phyloP scores from a whole-genome alignment of 495 filamentous ascomycete species.

The Aspergillus taichungensis region DNA sequence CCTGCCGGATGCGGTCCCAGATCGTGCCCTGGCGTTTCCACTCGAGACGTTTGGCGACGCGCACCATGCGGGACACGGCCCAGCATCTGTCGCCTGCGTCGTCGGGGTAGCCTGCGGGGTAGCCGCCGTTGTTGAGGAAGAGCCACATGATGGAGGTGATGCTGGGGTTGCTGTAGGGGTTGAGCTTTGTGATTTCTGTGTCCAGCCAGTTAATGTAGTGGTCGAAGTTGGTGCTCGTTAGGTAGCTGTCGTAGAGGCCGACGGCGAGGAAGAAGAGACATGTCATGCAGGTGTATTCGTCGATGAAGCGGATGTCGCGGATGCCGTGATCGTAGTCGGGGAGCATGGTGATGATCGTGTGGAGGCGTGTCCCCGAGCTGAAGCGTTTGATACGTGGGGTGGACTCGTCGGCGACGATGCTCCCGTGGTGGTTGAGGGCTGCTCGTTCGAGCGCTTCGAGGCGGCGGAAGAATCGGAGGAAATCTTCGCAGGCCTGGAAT shows the following conservation, averaged over 20 bases:
- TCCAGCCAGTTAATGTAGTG: slow-evolving; percentile 16
- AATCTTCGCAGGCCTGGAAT: slow-evolving; percentile 19
- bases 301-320: slow-evolving; percentile 22
- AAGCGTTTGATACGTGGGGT: slow-evolving; percentile 12
- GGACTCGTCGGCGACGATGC: background rate
- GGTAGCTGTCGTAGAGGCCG: slow-evolving; percentile 17
- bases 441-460: slow-evolving; percentile 12
- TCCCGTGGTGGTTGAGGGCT: slow-evolving; percentile 10
- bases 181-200: slow-evolving; percentile 11
- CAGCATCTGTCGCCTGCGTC: slow-evolving; percentile 17
- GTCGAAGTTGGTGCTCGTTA: slow-evolving; percentile 14
- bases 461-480: slow-evolving; percentile 18
- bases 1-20: slow-evolving; percentile 18
- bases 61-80: slow-evolving; percentile 22
- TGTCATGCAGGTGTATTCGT: slow-evolving; percentile 22
- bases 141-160: slow-evolving; percentile 21
- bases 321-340: slow-evolving; percentile 22
- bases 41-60: slow-evolving; percentile 19
- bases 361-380: slow-evolving; percentile 10
- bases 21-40: slow-evolving; percentile 20
- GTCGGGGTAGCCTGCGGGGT: slow-evolving; percentile 5
- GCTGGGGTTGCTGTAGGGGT: slow-evolving; percentile 16
- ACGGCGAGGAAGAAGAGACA: slow-evolving; percentile 21
- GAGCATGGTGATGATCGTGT: slow-evolving; percentile 15
- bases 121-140: slow-evolving; percentile 20